Conservation (phyloP, 163 green algal species). For the Scenedesmus sp. region DNA sequence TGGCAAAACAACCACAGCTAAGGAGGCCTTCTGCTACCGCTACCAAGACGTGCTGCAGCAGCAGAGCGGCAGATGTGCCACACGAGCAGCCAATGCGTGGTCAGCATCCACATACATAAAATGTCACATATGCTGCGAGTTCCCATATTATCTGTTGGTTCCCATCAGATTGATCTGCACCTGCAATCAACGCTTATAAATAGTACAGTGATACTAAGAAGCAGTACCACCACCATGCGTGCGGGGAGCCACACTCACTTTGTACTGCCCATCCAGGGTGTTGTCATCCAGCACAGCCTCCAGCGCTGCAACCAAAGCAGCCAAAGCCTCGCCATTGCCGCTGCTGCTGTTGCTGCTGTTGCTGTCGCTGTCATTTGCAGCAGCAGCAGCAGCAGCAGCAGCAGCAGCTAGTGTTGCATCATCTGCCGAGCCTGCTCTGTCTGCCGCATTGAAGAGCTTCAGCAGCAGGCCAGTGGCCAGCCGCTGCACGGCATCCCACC, state of each 20-base stretch:
- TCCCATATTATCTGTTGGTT: too few relatives aligned
- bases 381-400: too few relatives aligned
- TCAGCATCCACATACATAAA: too few relatives aligned
- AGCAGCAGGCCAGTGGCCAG: neutral
- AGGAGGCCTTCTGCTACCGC: too few relatives aligned
- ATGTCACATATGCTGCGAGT: too few relatives aligned
- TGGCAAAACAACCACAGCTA: too few relatives aligned
- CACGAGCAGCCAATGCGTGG: too few relatives aligned
- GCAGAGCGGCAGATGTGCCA: too few relatives aligned
- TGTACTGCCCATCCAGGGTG: neutral
- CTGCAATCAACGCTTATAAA: too few relatives aligned
- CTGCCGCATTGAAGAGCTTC: neutral
- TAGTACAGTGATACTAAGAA: neutral
- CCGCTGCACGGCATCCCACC: neutral
- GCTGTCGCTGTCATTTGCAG: neutral
- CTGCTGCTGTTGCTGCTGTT: too few relatives aligned
- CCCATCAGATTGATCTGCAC: too few relatives aligned
- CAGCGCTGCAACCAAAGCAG: neutral
- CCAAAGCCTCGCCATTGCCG: neutral
- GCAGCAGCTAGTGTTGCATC: neutral
- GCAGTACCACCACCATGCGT: neutral
- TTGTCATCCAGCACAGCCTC: neutral
- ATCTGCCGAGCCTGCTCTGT: neutral
- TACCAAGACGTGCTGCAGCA: too few relatives aligned
- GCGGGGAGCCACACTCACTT: neutral